Evolutionary conservation across 2,329 filamentous ascomycete species (phyloP).

Genomic region (Lithohypha guttulata): DNA sequence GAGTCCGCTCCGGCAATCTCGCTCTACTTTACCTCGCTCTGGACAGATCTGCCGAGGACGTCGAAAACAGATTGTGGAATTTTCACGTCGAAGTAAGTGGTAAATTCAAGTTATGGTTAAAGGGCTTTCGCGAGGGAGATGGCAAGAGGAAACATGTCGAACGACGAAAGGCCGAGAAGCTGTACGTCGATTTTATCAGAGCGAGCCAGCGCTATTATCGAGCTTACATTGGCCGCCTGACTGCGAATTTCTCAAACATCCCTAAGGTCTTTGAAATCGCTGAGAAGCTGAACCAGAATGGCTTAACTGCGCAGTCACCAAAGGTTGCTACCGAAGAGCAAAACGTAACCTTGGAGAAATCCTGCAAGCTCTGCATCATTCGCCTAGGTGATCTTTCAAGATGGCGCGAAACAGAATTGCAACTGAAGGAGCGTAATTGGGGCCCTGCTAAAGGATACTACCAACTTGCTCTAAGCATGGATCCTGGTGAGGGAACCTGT

Average conservation of each 20-base stretch:
- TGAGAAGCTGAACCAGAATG: slow-evolving; percentile 37
- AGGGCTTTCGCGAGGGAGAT: slow-evolving; percentile 39
- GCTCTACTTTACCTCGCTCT: slow-evolving; percentile 2
- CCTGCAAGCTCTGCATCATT: slow-evolving; percentile 73
- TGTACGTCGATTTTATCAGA: slow-evolving; percentile 77
- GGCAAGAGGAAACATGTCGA: slow-evolving; percentile 47
- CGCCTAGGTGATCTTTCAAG: slow-evolving; percentile 82
- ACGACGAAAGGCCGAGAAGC: slow-evolving; percentile 67
- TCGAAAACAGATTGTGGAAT: slow-evolving; percentile 64
- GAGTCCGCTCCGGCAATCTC: slow-evolving; percentile 6
- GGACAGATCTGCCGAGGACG: slow-evolving; percentile 4
- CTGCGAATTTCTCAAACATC: slow-evolving; percentile 47
- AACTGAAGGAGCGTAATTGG: slow-evolving; percentile 63
- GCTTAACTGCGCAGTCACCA: slow-evolving; percentile 37
- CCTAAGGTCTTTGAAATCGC: slow-evolving; percentile 49
- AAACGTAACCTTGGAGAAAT: slow-evolving; percentile 51
- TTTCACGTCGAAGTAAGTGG: slow-evolving; percentile 67
- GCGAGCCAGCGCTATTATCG: slow-evolving; percentile 81
- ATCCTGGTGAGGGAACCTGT: slow-evolving; percentile 67
- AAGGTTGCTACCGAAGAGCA: slow-evolving; percentile 41
- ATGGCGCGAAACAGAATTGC: slow-evolving; percentile 66
- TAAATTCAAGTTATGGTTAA: slow-evolving; percentile 62
- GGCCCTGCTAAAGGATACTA: slow-evolving; percentile 77
- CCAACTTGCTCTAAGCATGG: slow-evolving; percentile 64
- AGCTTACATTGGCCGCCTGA: slow-evolving; percentile 68